Conservation (phyloP, 208 protist species). For the Sergeia podlipaevii region DNA sequence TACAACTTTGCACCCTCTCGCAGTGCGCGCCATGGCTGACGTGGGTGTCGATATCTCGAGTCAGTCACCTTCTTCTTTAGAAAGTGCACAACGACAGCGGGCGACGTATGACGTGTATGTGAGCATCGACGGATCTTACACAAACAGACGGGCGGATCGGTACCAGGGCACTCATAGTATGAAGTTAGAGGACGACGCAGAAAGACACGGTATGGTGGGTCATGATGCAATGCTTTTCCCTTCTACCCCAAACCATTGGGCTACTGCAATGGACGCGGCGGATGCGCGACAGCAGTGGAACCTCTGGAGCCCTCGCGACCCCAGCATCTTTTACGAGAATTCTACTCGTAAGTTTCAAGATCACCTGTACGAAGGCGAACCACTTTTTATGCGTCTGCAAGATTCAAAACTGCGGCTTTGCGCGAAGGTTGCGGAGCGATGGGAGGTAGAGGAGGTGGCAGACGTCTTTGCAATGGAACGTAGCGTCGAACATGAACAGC, state of each 20-base stretch:
- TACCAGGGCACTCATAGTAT: conserved; percentile 15
- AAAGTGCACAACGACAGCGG: conserved; percentile 47
- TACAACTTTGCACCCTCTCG: conserved; percentile 58
- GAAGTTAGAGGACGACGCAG: conserved; percentile 1
- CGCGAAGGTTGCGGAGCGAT: conserved; percentile 56
- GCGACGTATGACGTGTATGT: conserved; percentile 85
- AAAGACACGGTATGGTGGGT: conserved; percentile 8
- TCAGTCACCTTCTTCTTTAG: conserved; percentile 54
- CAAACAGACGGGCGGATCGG: conserved; percentile 27
- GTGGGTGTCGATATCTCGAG: conserved; percentile 45
- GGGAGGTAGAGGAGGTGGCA: conserved; percentile 63
- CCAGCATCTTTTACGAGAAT: conserved; percentile 67
- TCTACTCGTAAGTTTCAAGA: conserved; percentile 84
- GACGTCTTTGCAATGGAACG: conserved; percentile 58
- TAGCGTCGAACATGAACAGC: conserved; percentile 24
- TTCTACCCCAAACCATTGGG: conserved; percentile 70
- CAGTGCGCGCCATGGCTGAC: conserved; percentile 43
- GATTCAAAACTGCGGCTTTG: conserved; percentile 21
- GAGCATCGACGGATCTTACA: conserved; percentile 66
- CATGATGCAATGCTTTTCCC: conserved; percentile 52
- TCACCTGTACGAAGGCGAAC: conserved; percentile 84
- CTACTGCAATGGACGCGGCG: conserved; percentile 50
- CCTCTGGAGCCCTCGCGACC: conserved; percentile 85
- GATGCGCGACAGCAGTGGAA: conserved; percentile 59
- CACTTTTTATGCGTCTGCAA: conserved; percentile 72